Conservation (phyloP, 108 stramenopile genomes). For the Halocafeteria seosinensis region DNA sequence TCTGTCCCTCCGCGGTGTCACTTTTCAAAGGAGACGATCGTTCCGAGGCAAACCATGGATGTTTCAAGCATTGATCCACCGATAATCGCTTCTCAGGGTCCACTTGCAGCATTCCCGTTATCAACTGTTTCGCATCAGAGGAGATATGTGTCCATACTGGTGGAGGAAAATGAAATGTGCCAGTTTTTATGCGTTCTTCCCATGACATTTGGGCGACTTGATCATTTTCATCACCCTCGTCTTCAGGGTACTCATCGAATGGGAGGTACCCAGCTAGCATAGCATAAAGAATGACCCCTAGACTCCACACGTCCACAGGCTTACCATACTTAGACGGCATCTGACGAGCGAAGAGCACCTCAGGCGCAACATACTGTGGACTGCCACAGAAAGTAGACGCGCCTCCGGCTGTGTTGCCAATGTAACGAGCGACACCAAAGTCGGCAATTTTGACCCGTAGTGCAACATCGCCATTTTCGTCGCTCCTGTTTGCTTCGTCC, state of each 20-base stretch:
- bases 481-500: background rate
- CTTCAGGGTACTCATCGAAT: conserved; percentile 19
- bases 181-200: background rate
- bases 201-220: too few relatives aligned
- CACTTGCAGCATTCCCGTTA: conserved; percentile 47
- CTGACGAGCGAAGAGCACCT: conserved; percentile 13
- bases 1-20: background rate
- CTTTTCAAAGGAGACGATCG: background rate
- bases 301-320: conserved; percentile 37
- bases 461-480: background rate
- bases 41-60: conserved; percentile 39
- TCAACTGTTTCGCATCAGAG: conserved; percentile 59
- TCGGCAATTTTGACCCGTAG: conserved; percentile 10
- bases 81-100: conserved; percentile 41
- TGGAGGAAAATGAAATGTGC: conserved; percentile 42
- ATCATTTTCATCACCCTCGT: background rate
- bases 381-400: conserved; percentile 16
- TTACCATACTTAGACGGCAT: background rate
- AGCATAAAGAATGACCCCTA: conserved; percentile 44
- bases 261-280: conserved; percentile 35
- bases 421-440: conserved; percentile 14
- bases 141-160: conserved; percentile 64
- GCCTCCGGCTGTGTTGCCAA: conserved; percentile 2
- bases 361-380: conserved; percentile 25
- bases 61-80: conserved; percentile 47